Evolutionary conservation across 805 yeast species (phyloP), one percentile per base, ranked within the genome.

Genomic region (Tetrapisispora arboricola): DNA sequence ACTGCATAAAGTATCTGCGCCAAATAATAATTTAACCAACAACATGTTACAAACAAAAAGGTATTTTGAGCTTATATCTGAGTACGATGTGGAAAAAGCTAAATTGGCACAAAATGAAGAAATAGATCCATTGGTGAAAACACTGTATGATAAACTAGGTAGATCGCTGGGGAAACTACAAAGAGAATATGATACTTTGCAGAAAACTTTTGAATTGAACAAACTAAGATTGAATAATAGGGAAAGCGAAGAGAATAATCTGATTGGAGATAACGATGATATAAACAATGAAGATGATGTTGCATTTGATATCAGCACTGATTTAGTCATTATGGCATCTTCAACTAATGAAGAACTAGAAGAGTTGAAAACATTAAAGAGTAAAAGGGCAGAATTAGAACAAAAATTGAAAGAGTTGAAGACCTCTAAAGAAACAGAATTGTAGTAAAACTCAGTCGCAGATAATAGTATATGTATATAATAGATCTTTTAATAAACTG

Each of bases 61-160:
- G 36, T 56, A 52, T 7, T 57, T 54, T 36, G 57, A 53, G 37
- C 45, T 60, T 25, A 50, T 58, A 12, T 53, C 63, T 12, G 64
- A 58, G 24, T 60, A 57, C 40, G 65, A 60, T 34, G 57, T 60
- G 21, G 60, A 58, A 36, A 43, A 55, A 29, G 63, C 65, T 1
- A 54, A 54, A 28, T 45, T 57, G 15, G 62, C 58, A 34, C 44
- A 57, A 17, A 55, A 52, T 33, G 63, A 59, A 33, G 60, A 56
- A 22, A 51, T 59, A 4, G 61, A 59, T 33, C 61, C 63, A 10
- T 30, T 60, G 29, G 49, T 58, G 17, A 50, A 48, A 19, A 52
- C 51, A 11, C 31, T 59, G 36, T 47, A 48, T 32, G 55, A 48
- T 19, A 57, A 58, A 36, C 32, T 59, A 37, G 51, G 44, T 21